These are phyloP conservation scores for Penicillium brasilianum DNA, from an alignment of 2,329 filamentous ascomycete species.

Conservation along the genomic window DNA sequence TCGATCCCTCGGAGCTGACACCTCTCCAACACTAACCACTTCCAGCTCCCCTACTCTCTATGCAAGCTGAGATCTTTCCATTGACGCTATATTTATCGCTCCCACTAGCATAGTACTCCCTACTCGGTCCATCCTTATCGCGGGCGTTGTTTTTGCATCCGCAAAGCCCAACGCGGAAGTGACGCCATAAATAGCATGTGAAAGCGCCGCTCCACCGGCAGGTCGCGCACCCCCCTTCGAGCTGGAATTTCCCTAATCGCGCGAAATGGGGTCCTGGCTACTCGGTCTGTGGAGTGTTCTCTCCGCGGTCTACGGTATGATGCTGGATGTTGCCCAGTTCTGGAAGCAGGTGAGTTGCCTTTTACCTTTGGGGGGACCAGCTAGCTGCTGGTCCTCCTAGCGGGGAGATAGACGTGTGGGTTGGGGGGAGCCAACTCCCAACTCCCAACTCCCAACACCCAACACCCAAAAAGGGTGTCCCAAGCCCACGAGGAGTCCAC, in stretches of 20 bases:
- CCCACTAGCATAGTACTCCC: neutral
- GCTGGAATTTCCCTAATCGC: constrained; percentile 8
- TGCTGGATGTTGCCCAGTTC: constrained; percentile 66
- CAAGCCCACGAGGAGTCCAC: neutral
- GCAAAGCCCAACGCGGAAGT: constrained; percentile 17
- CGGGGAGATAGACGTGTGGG: neutral
- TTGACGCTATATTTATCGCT: neutral
- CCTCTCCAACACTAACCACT: neutral
- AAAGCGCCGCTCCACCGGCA: constrained; percentile 23
- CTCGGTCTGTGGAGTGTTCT: constrained; percentile 35
- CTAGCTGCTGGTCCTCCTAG: constrained; percentile 1
- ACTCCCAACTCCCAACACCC: constrained; percentile 9
- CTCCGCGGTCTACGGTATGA: constrained; percentile 58
- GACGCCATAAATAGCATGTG: constrained; percentile 33
- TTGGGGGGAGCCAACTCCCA: too few relatives aligned
- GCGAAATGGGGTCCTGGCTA: constrained; percentile 33
- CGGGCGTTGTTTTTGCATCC: constrained; percentile 15
- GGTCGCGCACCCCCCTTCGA: constrained; percentile 3
- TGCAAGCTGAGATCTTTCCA: neutral
- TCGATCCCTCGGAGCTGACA: neutral
- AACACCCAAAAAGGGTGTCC: neutral
- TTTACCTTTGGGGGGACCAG: neutral
- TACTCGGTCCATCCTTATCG: neutral
- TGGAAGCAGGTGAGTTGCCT: constrained; percentile 61
- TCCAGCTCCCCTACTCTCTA: neutral